phyloP scores from a whole-genome alignment of 2,329 filamentous ascomycete species.

The Stromatinia cepivora region DNA sequence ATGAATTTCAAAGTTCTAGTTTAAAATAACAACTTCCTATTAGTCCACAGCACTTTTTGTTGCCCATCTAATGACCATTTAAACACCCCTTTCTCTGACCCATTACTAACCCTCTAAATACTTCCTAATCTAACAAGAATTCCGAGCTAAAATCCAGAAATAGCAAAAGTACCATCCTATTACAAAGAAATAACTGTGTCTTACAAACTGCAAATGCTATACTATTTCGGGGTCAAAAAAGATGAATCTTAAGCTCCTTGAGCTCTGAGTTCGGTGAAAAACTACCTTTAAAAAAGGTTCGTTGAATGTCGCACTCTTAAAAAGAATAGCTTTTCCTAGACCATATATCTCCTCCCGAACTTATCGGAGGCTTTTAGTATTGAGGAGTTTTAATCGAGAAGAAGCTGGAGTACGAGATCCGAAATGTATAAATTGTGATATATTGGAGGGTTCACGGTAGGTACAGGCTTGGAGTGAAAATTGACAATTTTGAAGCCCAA shows the following conservation, averaged over 20 bases:
- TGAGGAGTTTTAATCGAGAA: background rate
- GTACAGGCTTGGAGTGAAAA: background rate
- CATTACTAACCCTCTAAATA: background rate
- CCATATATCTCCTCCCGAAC: background rate
- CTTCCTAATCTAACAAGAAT: background rate
- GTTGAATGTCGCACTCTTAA: background rate
- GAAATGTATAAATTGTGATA: background rate
- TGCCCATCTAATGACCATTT: background rate
- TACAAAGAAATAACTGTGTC: no score
- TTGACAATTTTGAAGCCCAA: background rate
- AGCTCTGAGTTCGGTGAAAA: background rate
- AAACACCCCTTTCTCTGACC: accelerated
- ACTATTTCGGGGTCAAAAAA: background rate
- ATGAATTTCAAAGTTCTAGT: no score
- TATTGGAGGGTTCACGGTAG: background rate
- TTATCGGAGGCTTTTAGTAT: background rate
- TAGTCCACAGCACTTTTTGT: background rate
- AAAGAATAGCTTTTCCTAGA: background rate
- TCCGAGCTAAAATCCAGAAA: background rate
- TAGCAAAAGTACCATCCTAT: background rate
- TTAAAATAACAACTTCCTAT: no score
- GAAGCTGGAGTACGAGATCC: background rate
- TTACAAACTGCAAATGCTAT: background rate
- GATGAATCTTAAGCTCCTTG: background rate
- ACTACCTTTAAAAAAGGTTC: background rate